These are phyloP conservation scores for Trichoderma sp. DNA, from an alignment of 2,329 filamentous ascomycete genomes.

Conservation along the genomic window DNA sequence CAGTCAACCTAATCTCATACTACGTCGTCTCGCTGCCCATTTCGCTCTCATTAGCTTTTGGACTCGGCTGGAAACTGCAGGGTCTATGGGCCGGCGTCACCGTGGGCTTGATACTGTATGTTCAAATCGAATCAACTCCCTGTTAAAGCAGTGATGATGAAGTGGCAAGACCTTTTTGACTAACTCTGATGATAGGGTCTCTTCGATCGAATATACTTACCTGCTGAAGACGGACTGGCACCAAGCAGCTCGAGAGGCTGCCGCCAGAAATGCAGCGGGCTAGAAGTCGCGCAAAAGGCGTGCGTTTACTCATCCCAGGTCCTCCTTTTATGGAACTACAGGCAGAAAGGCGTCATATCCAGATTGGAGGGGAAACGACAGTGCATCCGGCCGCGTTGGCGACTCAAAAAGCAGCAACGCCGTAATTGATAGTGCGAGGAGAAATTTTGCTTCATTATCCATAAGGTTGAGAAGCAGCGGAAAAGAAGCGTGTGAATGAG, in stretches of 20 bases:
- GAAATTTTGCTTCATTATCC: background rate
- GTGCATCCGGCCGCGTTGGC: background rate
- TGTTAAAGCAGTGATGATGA: background rate
- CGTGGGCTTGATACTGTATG: slow-evolving; percentile 64
- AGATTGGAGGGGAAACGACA: background rate
- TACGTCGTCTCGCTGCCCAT: slow-evolving; percentile 85
- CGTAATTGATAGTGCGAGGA: background rate
- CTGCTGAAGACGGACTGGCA: slow-evolving; percentile 54
- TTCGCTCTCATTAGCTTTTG: slow-evolving; percentile 75
- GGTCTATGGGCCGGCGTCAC: slow-evolving; percentile 82
- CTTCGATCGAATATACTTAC: slow-evolving; percentile 54
- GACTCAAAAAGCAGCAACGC: background rate
- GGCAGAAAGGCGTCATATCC: background rate
- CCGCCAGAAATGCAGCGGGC: slow-evolving; percentile 48
- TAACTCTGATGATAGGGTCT: slow-evolving; percentile 39
- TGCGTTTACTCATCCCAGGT: background rate
- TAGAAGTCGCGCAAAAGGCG: slow-evolving; percentile 27
- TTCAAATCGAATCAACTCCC: slow-evolving; percentile 21
- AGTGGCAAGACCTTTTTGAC: background rate
- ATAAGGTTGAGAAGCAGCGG: background rate
- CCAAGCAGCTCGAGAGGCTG: slow-evolving; percentile 52
- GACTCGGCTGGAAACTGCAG: slow-evolving; percentile 69
- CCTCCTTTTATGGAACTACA: background rate
- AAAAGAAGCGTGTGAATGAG: background rate
- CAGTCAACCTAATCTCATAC: slow-evolving; percentile 82